These are phyloP conservation scores for Amanita fuliginea DNA, from an alignment of 768 basidiomycete genomes.

Conservation along the genomic window DNA sequence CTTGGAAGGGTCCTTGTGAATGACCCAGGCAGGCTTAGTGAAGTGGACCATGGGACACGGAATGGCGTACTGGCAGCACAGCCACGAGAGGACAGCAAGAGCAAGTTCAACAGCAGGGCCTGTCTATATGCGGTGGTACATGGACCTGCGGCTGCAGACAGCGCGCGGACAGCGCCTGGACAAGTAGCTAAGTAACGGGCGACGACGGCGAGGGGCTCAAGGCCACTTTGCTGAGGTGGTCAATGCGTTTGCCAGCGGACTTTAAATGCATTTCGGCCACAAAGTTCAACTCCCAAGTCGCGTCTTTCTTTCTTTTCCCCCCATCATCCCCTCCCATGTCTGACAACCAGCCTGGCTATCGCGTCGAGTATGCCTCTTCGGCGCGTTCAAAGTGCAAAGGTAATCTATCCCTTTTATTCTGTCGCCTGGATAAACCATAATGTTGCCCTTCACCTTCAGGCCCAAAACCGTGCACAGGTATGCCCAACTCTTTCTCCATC, in stretches of 20 bases:
- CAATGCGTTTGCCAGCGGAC: conserved; percentile 36
- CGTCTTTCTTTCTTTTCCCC: conserved; percentile 18
- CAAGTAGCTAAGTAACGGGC: too few species aligned
- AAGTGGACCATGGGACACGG: conserved; percentile 50
- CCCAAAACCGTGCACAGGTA: conserved; percentile 68
- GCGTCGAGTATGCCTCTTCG: conserved; percentile 65
- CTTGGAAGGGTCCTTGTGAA: conserved; percentile 67
- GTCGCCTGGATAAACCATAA: background rate
- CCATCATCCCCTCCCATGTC: conserved; percentile 21
- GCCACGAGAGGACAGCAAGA: background rate
- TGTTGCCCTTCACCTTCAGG: conserved; percentile 31
- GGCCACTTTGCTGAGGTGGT: conserved; percentile 19
- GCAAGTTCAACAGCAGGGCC: too few species aligned
- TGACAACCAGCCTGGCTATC: conserved; percentile 55
- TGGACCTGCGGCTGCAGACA: too few species aligned
- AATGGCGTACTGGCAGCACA: background rate
- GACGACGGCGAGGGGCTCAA: background rate
- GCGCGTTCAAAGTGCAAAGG: conserved; percentile 74
- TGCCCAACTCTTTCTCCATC: conserved; percentile 8
- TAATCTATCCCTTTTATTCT: conserved; percentile 16
- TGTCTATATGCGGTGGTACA: background rate
- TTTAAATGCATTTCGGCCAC: conserved; percentile 25
- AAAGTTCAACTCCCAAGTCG: conserved; percentile 18
- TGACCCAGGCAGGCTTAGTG: conserved; percentile 84
- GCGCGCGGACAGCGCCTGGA: too few species aligned